A percentile compares a stretch with the other conserved stretches of the same genome.
Evolutionary conservation across 2,329 filamentous ascomycete genomes (phyloP).

Genomic region (Pezicula rhizophila): DNA sequence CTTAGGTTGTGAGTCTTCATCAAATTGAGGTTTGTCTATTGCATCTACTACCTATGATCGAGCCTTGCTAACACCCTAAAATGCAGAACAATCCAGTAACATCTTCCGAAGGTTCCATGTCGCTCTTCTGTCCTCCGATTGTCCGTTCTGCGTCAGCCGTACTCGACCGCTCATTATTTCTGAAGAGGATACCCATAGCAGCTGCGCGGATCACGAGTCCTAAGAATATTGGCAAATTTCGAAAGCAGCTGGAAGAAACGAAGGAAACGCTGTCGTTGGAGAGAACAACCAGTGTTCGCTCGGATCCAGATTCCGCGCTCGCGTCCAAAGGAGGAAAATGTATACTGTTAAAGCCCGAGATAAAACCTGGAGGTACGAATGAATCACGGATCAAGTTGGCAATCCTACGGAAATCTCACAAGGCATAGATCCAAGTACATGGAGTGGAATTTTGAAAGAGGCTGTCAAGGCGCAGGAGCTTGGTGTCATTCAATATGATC

Average conservation of each 20-base stretch:
- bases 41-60: neutral
- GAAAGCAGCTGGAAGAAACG: conserved; percentile 58
- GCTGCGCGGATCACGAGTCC: conserved; percentile 73
- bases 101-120: conserved; percentile 37
- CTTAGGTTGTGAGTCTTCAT: conserved; percentile 2
- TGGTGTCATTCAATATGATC: conserved; percentile 65
- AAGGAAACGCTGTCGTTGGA: conserved; percentile 61
- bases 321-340: conserved; percentile 54
- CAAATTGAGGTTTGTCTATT: conserved; percentile 16
- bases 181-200: conserved; percentile 66
- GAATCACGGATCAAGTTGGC: neutral
- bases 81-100: conserved; percentile 12
- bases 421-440: conserved; percentile 61
- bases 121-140: conserved; percentile 69
- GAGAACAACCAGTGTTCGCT: conserved; percentile 55
- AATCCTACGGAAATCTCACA: conserved; percentile 3
- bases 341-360: conserved; percentile 50
- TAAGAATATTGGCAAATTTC: conserved; percentile 59
- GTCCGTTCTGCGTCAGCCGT: conserved; percentile 68
- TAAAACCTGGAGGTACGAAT: conserved; percentile 44
- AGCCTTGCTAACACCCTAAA: conserved; percentile 1
- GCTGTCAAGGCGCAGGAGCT: conserved; percentile 65
- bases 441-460: conserved; percentile 64
- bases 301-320: conserved; percentile 52
- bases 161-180: conserved; percentile 80